These are phyloP conservation scores for Exophiala viscosa DNA, from an alignment of 2,329 filamentous ascomycete genomes.

Conservation along the genomic window DNA sequence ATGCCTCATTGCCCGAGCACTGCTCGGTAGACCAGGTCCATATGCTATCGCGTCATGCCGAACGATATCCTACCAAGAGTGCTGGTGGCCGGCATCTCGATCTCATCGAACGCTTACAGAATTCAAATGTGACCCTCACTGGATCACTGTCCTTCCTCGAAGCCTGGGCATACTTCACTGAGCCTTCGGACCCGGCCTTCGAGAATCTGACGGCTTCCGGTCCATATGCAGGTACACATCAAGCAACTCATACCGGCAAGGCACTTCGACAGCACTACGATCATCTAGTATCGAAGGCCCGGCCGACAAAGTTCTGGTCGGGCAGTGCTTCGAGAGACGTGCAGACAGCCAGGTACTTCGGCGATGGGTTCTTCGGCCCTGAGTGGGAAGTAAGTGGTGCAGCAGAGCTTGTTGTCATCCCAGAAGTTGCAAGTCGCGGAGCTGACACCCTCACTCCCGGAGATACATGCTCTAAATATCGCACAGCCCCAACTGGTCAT, in stretches of 20 bases:
- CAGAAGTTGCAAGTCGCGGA: conserved; percentile 49
- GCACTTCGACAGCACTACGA: conserved; percentile 53
- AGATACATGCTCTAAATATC: conserved; percentile 40
- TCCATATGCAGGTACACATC: conserved; percentile 54
- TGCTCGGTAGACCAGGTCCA: conserved; percentile 57
- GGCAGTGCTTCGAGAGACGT: conserved; percentile 53
- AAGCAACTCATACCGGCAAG: conserved; percentile 53
- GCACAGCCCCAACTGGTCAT: conserved; percentile 45
- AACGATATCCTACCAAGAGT: conserved; percentile 53
- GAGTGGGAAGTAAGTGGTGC: conserved; percentile 38
- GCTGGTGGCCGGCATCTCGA: conserved; percentile 47
- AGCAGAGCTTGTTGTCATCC: conserved; percentile 50
- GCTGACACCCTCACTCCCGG: conserved; percentile 57
- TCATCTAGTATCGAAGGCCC: conserved; percentile 40
- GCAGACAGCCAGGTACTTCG: conserved; percentile 55
- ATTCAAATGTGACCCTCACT: conserved; percentile 39
- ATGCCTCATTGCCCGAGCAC: conserved; percentile 44
- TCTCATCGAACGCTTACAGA: conserved; percentile 47
- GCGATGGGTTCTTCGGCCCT: conserved; percentile 53
- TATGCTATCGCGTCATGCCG: conserved; percentile 58
- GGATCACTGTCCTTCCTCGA: conserved; percentile 55
- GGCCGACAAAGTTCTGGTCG: conserved; percentile 50
- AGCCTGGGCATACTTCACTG: conserved; percentile 53
- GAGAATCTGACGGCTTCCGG: conserved; percentile 55
- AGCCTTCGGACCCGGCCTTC: conserved; percentile 40